Conservation (phyloP, 306 rosid genomes). For the Coriaria nepalensis region DNA sequence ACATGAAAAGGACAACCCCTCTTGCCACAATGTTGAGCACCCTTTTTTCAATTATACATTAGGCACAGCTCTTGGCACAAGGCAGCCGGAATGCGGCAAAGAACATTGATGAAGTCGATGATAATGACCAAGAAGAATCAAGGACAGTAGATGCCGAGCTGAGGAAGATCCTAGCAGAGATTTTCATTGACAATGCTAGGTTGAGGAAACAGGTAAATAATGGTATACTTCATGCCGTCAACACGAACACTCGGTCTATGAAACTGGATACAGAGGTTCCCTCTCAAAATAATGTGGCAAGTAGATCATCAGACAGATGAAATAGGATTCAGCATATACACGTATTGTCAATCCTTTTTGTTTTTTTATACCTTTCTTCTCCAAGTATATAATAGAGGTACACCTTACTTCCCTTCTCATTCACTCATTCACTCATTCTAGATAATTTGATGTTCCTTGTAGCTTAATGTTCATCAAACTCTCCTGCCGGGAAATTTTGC, state of each 20-base stretch:
- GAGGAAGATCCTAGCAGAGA: slow-evolving; percentile 47
- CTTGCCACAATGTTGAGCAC: not conserved
- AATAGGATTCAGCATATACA: slow-evolving; percentile 9
- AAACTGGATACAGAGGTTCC: slow-evolving; percentile 25
- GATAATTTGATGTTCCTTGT: too few relatives aligned
- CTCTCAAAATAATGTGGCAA: slow-evolving; percentile 22
- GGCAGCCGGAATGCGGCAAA: slow-evolving; percentile 26
- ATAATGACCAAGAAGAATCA: slow-evolving; percentile 14
- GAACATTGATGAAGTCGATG: slow-evolving; percentile 24
- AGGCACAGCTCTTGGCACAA: slow-evolving; percentile 53
- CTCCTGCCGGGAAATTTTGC: too few relatives aligned
- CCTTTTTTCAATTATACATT: slow-evolving; percentile 14
- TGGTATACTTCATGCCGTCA: slow-evolving; percentile 30
- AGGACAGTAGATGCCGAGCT: slow-evolving; percentile 37
- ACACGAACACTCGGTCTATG: slow-evolving; percentile 24
- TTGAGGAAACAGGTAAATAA: slow-evolving; percentile 74
- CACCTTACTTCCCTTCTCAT: slow-evolving; percentile 13
- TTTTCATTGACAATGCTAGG: slow-evolving; percentile 56
- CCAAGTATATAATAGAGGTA: not conserved
- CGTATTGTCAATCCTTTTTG: not conserved
- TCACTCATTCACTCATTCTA: not conserved
- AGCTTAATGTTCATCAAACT: too few relatives aligned
- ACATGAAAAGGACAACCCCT: not conserved
- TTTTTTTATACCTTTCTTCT: not conserved
- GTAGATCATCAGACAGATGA: slow-evolving; percentile 27